These are phyloP conservation scores for Flaveria sonorensis DNA, from an alignment of 129 eudicot genomes.

Conservation along the genomic window DNA sequence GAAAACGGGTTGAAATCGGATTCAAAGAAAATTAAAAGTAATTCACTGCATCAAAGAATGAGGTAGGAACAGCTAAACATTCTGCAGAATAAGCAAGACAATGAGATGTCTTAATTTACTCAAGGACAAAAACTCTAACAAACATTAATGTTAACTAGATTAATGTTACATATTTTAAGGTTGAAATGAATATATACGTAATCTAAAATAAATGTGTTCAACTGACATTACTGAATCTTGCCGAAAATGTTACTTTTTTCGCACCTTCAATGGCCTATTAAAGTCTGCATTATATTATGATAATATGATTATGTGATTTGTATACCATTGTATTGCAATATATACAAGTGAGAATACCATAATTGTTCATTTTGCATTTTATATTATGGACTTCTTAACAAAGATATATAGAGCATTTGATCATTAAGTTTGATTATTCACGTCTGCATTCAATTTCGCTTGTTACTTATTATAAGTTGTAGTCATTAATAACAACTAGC, in stretches of 20 bases:
- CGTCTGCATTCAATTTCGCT: too few species aligned
- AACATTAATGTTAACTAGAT: background rate
- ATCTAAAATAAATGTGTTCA: slow-evolving; percentile 16
- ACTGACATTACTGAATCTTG: background rate
- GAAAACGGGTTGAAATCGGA: background rate
- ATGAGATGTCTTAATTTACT: slow-evolving; percentile 2
- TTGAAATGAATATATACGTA: background rate
- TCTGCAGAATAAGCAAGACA: background rate
- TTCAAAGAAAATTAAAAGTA: background rate
- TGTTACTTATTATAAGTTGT: too few species aligned
- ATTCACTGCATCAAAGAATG: background rate
- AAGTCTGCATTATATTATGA: background rate
- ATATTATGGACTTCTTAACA: background rate
- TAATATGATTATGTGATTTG: background rate
- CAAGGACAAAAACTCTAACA: background rate
- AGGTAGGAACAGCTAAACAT: background rate
- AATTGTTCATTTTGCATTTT: background rate
- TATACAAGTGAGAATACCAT: background rate
- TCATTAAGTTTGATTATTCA: background rate
- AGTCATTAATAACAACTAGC: too few species aligned
- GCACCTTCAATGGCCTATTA: background rate
- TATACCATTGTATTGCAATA: background rate
- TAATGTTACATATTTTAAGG: background rate
- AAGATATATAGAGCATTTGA: background rate
- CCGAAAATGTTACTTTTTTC: background rate